Base-by-base conservation (phyloP, 192 early-diverging fungal species). In the Dimargaris xerosporica region DNA sequence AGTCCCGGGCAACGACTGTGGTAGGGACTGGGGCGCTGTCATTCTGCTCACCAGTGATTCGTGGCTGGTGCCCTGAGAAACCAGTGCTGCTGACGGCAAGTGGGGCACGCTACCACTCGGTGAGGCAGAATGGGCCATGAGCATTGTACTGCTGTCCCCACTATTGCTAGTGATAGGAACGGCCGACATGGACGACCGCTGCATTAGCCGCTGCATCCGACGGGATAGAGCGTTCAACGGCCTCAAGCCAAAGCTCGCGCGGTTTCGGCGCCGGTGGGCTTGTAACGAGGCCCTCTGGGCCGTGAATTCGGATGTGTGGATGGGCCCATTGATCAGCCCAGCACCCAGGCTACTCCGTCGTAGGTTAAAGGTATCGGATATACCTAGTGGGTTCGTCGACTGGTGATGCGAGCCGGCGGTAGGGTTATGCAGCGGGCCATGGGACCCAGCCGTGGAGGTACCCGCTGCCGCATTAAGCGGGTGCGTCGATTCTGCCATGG, bases 191-290 rank as follows among this genome's bases (percentile, higher is more conserved):
- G 31, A 59, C 10, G 56, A 19, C 23, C 31, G 56, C 16, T 59
- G 56, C 28, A 29, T 29, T 16, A 59, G 34, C 2, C 56, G 56
- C 31, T 59, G 56, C 23, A 59, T 34, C 31, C 56, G 56, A 17
- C 56, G 56, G 29, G 56, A 16, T 28, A 59, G 29, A 34, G 56
- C 56, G 11, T 34, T 29, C 16, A 59, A 41, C 29, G 56, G 56
- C 1, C 56, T 28, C 56, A 28, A 19, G 34, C 31, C 30, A 17
- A 59, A 59, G 17, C 30, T 42, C 25, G 47, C 17, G 19, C 19
- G 47, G 9, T 50, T 7, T 4, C 47, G 17, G 47, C 19, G 17
- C 1, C 25, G 19, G 17, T 50, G 47, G 4, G 47, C 17, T 21
- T 50, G 47, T 50, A n/a, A n/a, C n/a, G n/a, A n/a, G n/a, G n/a